Base-by-base conservation (phyloP, 2,329 filamentous ascomycete species). In the Fusarium buharicum region DNA sequence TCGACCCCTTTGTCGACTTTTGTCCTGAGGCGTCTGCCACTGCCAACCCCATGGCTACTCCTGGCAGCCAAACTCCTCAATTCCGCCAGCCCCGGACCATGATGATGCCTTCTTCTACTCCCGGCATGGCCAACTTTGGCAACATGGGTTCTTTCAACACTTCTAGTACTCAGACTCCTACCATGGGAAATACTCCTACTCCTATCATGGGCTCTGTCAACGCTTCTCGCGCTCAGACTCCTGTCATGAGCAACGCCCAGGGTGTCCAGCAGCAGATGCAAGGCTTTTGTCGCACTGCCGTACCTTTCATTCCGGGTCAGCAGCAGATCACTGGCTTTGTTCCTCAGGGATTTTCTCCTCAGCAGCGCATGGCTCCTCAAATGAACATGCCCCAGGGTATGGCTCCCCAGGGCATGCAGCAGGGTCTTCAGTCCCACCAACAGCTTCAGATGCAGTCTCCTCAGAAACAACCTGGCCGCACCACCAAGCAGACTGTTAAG, bases 221-320 rank as follows among this genome's bases (percentile, higher is more conserved):
- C n/a, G n/a, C n/a, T n/a, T n/a, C n/a, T n/a, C n/a, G n/a, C n/a
- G n/a, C n/a, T n/a, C 37, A 13, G 12, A 16, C 16, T 22, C 22
- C 22, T 33, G 30, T n/a, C 30, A 28, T 34, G 27, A 24, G 8
- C 12, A 40, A 20, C 13, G 3, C 12, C 33, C 55, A 55, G 20
- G 12, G 20, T 14, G 43, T 43, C 17, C 10, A 14, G 14, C 14
- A 39, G 36, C 33, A 40, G 18, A 30, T 8, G 24, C 3, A 24
- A 8, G 9, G 33, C 17, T 47, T 53, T 24, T 22, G 31, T 9
- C 24, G 41, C 24, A 31, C 31, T 41, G 40, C 56, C 1, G 2
- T 36, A 3, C 7, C 45, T 18, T 56, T 50, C 17, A 31, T 31
- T 13, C 56, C 50, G 4, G 8, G 11, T 14, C 50, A 47, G 50